Conservation (phyloP, 257 asterid genomes). For the Datura wrightii region DNA sequence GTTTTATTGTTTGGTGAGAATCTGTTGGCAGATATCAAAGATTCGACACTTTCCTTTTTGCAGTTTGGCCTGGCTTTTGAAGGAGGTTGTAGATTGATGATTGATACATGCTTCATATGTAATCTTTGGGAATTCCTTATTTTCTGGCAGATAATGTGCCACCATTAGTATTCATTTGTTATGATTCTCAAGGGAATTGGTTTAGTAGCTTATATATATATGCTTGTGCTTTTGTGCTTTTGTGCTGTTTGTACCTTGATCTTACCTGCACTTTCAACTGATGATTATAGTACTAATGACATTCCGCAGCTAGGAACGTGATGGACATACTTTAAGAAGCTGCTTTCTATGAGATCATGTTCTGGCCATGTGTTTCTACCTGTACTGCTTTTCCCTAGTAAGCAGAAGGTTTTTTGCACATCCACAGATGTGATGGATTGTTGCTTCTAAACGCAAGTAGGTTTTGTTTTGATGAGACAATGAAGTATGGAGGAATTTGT, state of each 20-base stretch:
- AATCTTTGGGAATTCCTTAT: neutral
- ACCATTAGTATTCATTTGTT: neutral
- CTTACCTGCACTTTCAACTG: neutral
- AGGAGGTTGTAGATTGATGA: slow-evolving; percentile 32
- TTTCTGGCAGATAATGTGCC: neutral
- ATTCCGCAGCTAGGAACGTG: neutral
- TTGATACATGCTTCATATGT: neutral
- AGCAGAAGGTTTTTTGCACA: neutral
- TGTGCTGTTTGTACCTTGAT: neutral
- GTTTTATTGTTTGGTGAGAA: neutral
- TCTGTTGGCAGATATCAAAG: slow-evolving; percentile 31
- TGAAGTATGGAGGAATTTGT: no score
- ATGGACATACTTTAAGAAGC: neutral
- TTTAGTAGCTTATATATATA: neutral
- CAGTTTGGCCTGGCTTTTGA: slow-evolving; percentile 37
- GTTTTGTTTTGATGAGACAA: no score
- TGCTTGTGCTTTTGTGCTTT: neutral
- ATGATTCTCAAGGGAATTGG: neutral
- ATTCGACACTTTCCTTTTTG: slow-evolving; percentile 32
- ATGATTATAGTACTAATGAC: neutral
- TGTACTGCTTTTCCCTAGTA: neutral
- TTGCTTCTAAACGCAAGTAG: no score
- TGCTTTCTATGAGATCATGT: neutral
- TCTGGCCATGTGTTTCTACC: neutral
- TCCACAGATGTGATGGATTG: neutral